Percentiles rank a stretch among this genome's conserved stretches.
phyloP scores from a whole-genome alignment of 176 grass and related monocot genomes.

The Oryza officinalis region DNA sequence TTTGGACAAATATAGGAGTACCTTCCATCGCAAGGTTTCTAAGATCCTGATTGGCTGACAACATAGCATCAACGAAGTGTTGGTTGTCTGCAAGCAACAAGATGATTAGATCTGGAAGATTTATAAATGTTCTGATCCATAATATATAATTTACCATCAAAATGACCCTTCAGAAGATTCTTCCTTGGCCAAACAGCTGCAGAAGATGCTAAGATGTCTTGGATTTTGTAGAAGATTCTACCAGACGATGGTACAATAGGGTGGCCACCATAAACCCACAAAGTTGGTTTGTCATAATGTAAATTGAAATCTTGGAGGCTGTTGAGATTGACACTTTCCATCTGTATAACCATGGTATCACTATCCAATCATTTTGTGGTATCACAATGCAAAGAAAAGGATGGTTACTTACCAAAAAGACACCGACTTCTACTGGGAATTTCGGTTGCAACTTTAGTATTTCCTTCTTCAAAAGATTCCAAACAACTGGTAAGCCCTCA shows the following conservation, averaged over 20 bases:
- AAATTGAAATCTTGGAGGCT: conserved; percentile 56
- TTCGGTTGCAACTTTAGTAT: conserved; percentile 53
- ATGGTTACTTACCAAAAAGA: conserved; percentile 62
- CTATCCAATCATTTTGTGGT: conserved; percentile 26
- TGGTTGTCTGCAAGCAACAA: conserved; percentile 57
- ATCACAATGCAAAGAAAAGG: conserved; percentile 20
- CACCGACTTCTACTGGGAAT: conserved; percentile 50
- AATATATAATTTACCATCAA: conserved; percentile 54
- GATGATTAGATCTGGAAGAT: conserved; percentile 19
- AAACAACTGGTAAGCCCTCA: conserved; percentile 66
- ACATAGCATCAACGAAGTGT: conserved; percentile 44
- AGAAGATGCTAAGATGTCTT: conserved; percentile 63
- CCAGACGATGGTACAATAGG: conserved; percentile 69
- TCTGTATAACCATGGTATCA: conserved; percentile 49
- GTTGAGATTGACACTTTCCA: conserved; percentile 59
- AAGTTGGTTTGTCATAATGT: conserved; percentile 55
- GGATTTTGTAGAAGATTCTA: conserved; percentile 59
- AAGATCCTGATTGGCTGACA: conserved; percentile 72
- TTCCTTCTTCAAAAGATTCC: conserved; percentile 81
- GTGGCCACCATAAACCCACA: conserved; percentile 85
- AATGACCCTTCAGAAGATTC: conserved; percentile 51
- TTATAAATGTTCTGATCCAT: neutral
- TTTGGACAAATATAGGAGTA: conserved; percentile 34
- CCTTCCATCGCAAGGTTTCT: conserved; percentile 68
- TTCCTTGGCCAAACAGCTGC: conserved; percentile 59